phyloP scores from a whole-genome alignment of 345 rosid genomes.

The Populus euphratica region DNA sequence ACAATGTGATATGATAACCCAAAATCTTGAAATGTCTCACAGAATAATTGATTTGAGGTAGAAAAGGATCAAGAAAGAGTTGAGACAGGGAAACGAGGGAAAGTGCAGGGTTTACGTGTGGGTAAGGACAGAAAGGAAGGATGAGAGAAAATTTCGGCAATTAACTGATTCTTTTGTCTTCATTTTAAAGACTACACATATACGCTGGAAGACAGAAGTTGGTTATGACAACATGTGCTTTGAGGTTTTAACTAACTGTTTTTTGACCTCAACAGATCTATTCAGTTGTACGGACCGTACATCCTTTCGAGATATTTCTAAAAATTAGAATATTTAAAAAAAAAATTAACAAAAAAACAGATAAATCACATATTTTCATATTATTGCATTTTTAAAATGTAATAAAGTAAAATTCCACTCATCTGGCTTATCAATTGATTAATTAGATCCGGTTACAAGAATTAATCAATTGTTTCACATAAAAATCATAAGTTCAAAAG shows the following conservation, averaged over 20 bases:
- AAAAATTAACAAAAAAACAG: too few relatives aligned
- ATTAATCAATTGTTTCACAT: rapidly evolving
- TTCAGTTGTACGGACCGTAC: too few relatives aligned
- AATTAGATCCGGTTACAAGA: rapidly evolving
- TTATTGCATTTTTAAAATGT: rapidly evolving
- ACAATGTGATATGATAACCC: not conserved
- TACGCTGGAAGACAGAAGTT: not conserved
- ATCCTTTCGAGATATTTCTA: too few relatives aligned
- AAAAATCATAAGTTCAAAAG: too few relatives aligned
- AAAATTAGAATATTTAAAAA: too few relatives aligned
- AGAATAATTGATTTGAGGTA: not conserved
- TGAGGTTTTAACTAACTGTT: too few relatives aligned
- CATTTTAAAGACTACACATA: too few relatives aligned
- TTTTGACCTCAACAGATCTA: too few relatives aligned
- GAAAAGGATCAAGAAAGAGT: not conserved
- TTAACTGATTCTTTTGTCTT: too few relatives aligned
- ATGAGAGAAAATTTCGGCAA: constrained; percentile 1
- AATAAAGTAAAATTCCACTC: rapidly evolving
- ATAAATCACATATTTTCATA: too few relatives aligned
- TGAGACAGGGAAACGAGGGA: not conserved
- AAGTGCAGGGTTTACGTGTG: not conserved
- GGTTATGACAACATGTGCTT: not conserved
- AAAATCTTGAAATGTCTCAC: not conserved
- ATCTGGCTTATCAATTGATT: rapidly evolving
- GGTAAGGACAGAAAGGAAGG: constrained; percentile 1